Conservation (phyloP, 2,329 filamentous ascomycete species). For the Alternaria triticina region DNA sequence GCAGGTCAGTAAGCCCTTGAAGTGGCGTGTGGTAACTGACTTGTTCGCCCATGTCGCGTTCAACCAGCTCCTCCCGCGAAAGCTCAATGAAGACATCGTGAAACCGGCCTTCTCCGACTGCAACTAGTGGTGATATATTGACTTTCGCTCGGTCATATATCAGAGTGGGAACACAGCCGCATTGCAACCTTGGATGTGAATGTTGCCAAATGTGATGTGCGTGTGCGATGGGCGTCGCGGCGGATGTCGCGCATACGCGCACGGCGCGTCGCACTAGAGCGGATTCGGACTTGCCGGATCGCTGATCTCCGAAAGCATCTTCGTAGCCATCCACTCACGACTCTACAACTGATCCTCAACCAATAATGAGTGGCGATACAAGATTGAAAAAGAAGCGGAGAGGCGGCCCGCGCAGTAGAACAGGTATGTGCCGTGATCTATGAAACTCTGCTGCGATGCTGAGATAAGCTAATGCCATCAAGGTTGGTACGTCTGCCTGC, state of each 20-base stretch:
- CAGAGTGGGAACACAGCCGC: background rate
- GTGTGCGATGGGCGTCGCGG: background rate
- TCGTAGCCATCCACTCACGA: background rate
- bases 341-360: background rate
- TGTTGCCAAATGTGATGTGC: background rate
- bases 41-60: background rate
- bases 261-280: background rate
- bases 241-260: background rate
- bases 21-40: background rate
- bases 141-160: background rate
- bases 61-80: background rate
- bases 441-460: background rate
- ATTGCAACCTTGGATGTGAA: background rate
- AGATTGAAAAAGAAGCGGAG: constrained; percentile 30
- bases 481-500: constrained; percentile 10
- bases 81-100: background rate
- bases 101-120: background rate
- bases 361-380: constrained; percentile 2
- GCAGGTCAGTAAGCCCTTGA: background rate
- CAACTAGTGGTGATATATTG: background rate
- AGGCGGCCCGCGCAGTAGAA: constrained; percentile 32
- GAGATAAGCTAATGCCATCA: background rate
- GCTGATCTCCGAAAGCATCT: background rate
- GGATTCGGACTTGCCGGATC: background rate
- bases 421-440: constrained; percentile 17